Conservation (phyloP, 2,329 filamentous ascomycete genomes). For the Colletotrichum sp. region DNA sequence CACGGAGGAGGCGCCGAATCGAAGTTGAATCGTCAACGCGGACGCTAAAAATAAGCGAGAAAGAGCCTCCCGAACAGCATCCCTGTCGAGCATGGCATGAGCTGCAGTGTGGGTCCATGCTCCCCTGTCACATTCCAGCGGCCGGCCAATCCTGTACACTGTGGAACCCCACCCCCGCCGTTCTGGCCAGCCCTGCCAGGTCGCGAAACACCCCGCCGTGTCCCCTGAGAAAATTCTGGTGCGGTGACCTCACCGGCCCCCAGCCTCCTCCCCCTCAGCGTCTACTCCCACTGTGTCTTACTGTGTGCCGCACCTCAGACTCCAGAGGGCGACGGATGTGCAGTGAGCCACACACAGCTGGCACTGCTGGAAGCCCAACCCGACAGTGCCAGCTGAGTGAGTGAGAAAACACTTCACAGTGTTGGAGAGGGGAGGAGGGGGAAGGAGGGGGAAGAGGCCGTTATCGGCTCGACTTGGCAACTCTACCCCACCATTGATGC, state of each 20-base stretch:
- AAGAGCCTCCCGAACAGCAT: constrained; percentile 24
- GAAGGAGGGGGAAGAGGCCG: constrained; percentile 4
- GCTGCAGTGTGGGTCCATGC: constrained; percentile 10
- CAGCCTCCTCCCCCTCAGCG: neutral
- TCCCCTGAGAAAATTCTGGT: constrained; percentile 6
- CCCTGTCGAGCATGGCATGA: constrained; percentile 24
- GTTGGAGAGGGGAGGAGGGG: neutral
- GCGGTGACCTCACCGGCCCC: constrained; percentile 9
- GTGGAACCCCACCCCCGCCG: constrained; percentile 14
- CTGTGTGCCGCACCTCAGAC: neutral
- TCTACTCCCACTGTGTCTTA: neutral
- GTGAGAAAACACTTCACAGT: neutral
- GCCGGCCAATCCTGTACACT: neutral
- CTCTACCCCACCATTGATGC: constrained; percentile 10
- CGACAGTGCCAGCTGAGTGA: neutral
- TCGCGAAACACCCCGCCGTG: constrained; percentile 17
- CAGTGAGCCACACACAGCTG: neutral
- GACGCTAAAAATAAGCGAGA: constrained; percentile 26
- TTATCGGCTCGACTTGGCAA: constrained; percentile 8
- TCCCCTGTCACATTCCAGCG: neutral
- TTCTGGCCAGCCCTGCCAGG: constrained; percentile 20
- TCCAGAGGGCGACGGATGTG: neutral
- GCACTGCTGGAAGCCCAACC: neutral
- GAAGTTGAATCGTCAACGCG: constrained; percentile 15
- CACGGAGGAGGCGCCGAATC: constrained; percentile 24